Base-by-base conservation (phyloP, 169 alveolate genomes). In the Eimeria praecox region DNA sequence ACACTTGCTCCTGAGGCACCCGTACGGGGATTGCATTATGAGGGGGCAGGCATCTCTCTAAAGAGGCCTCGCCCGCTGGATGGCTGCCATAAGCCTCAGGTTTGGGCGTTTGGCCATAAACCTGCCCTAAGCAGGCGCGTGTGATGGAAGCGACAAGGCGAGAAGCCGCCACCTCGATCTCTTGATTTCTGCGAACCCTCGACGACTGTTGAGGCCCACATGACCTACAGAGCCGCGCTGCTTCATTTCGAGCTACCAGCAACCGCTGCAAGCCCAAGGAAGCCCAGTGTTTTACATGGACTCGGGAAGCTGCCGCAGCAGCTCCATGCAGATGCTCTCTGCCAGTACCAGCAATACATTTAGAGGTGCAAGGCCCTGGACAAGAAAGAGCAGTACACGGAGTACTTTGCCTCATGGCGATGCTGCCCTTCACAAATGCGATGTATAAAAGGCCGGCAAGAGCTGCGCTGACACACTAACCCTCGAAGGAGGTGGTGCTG, bases 101-200 rank as follows among this genome's bases (percentile, higher is more conserved):
- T 9, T 46, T 46, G 40, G 87, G 12, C 3, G 64, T 0, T 77
- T 59, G 35, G 10, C 20, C 40, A 22, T 42, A 62, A 77, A 20
- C 40, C 4, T 59, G 91, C 64, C 35, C 75, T 35, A 52, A 49
- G 35, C 91, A 83, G 35, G 69, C 4, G 24, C 91, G 18, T 52
- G 91, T 8, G 52, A 52, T 3, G 30, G 77, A 83, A 22, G 73
- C 91, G 18, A 83, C 91, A 24, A 16, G 33, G 16, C 66, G 89
- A 33, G 69, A 46, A 46, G 89, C 66, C 22, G 66, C 27, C 40
- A 3, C 42, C 89, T 49, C 64, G 66, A 42, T 42, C 62, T 27
- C 27, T 78, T 78, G n/a, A 5, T 49, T 78, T 38, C 2, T 38
- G 89, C 38, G 0, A 44, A 30, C 64, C 59, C 56, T 0, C 42